A percentile compares a stretch with the other conserved stretches of the same genome.
Conservation (phyloP, 192 early-diverging fungal genomes). For the Ambispora gerdemannii region DNA sequence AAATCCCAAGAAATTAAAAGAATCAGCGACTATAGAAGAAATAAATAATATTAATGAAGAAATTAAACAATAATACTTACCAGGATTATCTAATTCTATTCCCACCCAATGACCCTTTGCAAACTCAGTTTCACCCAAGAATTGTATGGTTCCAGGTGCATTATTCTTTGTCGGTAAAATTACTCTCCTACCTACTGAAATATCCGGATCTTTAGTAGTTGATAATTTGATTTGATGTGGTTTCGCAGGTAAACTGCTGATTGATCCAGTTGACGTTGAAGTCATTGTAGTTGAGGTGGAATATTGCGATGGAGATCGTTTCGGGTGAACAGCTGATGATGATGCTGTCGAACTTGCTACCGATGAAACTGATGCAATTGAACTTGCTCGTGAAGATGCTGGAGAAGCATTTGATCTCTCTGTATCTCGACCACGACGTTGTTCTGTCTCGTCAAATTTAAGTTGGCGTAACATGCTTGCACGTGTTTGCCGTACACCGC, state of each 20-base stretch:
- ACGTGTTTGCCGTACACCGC: conserved; percentile 27
- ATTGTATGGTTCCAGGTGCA: conserved; percentile 26
- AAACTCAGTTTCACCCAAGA: conserved; percentile 31
- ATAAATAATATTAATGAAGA: background rate
- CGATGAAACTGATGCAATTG: conserved; percentile 26
- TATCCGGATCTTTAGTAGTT: conserved; percentile 18
- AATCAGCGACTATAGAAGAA: too few relatives aligned
- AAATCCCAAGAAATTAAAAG: background rate
- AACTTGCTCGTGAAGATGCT: conserved; percentile 26
- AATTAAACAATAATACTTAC: conserved; percentile 15
- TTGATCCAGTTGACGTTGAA: background rate
- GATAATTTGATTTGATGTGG: conserved; percentile 25
- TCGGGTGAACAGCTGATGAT: background rate
- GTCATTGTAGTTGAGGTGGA: conserved; percentile 10
- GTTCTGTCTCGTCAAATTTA: conserved; percentile 27
- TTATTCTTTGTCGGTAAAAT: conserved; percentile 31
- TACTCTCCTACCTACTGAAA: conserved; percentile 29
- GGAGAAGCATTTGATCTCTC: conserved; percentile 5
- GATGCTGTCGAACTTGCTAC: conserved; percentile 11
- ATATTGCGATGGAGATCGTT: conserved; percentile 23
- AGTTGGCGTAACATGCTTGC: conserved; percentile 27
- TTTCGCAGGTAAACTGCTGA: conserved; percentile 21
- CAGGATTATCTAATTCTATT: conserved; percentile 27
- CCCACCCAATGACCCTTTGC: conserved; percentile 30
- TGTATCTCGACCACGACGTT: conserved; percentile 22